phyloP scores from a whole-genome alignment of 1,284 basidiomycete genomes.

The Lignosus rhinocerotis region DNA sequence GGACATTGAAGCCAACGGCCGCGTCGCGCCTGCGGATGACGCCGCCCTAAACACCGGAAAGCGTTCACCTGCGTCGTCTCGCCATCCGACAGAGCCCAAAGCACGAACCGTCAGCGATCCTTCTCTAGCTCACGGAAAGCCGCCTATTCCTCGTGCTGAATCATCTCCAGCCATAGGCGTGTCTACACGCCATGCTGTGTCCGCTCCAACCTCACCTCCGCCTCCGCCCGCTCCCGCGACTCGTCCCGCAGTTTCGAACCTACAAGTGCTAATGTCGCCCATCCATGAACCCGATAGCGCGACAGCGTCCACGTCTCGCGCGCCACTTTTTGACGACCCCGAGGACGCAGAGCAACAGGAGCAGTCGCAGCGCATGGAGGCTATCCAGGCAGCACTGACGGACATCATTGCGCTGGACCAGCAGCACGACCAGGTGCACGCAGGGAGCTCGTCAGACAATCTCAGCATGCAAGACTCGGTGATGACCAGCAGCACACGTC shows the following conservation, averaged over 20 bases:
- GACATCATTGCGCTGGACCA: slow-evolving; percentile 89
- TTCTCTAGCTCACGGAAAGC: slow-evolving; percentile 9
- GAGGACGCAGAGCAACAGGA: slow-evolving; percentile 58
- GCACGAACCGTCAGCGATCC: slow-evolving; percentile 9
- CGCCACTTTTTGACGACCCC: slow-evolving; percentile 80
- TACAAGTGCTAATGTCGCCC: slow-evolving; percentile 80
- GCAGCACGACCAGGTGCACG: slow-evolving; percentile 32
- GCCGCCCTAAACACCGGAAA: slow-evolving; percentile 1
- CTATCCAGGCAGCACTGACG: slow-evolving; percentile 90
- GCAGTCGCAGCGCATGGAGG: slow-evolving; percentile 76
- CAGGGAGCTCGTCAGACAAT: slow-evolving; percentile 19
- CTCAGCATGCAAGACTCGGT: slow-evolving; percentile 18
- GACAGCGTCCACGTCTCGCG: slow-evolving; percentile 51
- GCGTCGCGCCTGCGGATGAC: slow-evolving; percentile 17
- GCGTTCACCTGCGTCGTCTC: slow-evolving; percentile 15
- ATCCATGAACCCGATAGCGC: slow-evolving; percentile 41
- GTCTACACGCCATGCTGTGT: slow-evolving; percentile 34
- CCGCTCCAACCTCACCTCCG: slow-evolving; percentile 2
- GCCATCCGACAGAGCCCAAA: slow-evolving; percentile 14
- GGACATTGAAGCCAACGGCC: slow-evolving; percentile 54
- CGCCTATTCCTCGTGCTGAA: slow-evolving; percentile 37
- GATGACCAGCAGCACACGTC: slow-evolving; percentile 5
- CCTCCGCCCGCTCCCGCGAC: slow-evolving; percentile 25
- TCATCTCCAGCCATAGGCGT: slow-evolving; percentile 36
- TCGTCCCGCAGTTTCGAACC: slow-evolving; percentile 51